Percentiles rank a stretch among this genome's conserved stretches.
Evolutionary conservation across 352 stramenopile genomes (phyloP).

Genomic region (Pythium grandisporangium): DNA sequence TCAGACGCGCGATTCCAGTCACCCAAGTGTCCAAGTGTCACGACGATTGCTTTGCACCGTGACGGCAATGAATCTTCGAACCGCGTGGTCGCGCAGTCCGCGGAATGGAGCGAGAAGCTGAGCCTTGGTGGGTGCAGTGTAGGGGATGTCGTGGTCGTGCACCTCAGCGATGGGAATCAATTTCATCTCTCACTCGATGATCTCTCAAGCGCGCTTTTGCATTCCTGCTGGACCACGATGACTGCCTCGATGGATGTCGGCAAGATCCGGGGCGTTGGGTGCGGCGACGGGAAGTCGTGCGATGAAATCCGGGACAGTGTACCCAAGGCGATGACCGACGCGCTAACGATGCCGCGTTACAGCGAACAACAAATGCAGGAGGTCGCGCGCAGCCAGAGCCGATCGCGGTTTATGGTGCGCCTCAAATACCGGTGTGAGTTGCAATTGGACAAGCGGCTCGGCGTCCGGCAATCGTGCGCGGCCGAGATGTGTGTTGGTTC

Average conservation of each 20-base stretch:
- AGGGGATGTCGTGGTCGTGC: slow-evolving; percentile 8
- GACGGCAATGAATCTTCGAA: not conserved
- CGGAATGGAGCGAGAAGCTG: slow-evolving; percentile 24
- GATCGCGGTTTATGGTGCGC: slow-evolving; percentile 15
- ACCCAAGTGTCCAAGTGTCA: slow-evolving; percentile 18
- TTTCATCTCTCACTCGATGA: slow-evolving; percentile 28
- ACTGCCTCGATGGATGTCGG: slow-evolving; percentile 11
- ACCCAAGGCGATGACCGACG: not conserved
- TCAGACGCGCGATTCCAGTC: slow-evolving; percentile 22
- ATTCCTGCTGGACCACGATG: slow-evolving; percentile 10
- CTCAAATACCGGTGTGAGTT: slow-evolving; percentile 22
- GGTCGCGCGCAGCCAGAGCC: too few species aligned
- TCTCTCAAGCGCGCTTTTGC: slow-evolving; percentile 15
- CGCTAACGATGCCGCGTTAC: not conserved
- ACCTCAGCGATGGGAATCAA: slow-evolving; percentile 15
- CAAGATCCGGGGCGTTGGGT: slow-evolving; percentile 9
- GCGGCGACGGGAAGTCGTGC: too few species aligned
- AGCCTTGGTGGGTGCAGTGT: slow-evolving; percentile 14
- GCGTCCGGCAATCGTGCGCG: not conserved
- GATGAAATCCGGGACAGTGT: slow-evolving; percentile 4
- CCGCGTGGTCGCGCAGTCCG: not conserved
- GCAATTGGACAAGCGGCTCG: slow-evolving; percentile 16
- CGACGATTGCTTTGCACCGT: slow-evolving; percentile 10
- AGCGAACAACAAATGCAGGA: slow-evolving; percentile 2
- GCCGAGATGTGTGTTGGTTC: too few species aligned